These are phyloP conservation scores for Trichoderma sp. DNA, from an alignment of 2,329 filamentous ascomycete genomes.

Conservation along the genomic window DNA sequence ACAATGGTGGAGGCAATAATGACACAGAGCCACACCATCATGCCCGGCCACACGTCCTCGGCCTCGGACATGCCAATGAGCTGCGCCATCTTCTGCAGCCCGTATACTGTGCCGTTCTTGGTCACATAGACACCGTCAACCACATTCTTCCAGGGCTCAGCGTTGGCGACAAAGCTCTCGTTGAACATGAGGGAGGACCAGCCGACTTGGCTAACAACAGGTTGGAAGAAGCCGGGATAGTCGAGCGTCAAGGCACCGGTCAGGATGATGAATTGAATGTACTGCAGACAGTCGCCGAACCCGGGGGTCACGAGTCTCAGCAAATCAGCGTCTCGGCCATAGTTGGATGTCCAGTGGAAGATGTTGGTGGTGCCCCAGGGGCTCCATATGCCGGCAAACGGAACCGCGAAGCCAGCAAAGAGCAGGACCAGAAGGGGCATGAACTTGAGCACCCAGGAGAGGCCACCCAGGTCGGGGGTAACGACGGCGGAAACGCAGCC, in stretches of 20 bases:
- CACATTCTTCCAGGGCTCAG: conserved; percentile 62
- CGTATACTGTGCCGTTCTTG: conserved; percentile 77
- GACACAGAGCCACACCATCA: conserved; percentile 85
- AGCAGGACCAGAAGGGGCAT: conserved; percentile 75
- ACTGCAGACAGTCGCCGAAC: conserved; percentile 94
- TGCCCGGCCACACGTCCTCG: conserved; percentile 86
- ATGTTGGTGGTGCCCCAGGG: conserved; percentile 90
- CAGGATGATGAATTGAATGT: conserved; percentile 87
- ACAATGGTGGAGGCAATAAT: conserved; percentile 67
- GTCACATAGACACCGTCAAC: conserved; percentile 84
- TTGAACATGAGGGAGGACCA: conserved; percentile 96
- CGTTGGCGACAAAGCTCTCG: conserved; percentile 74
- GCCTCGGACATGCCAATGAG: conserved; percentile 74
- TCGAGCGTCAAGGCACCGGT: conserved; percentile 82
- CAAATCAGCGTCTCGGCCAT: conserved; percentile 88
- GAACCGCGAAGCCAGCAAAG: conserved; percentile 75
- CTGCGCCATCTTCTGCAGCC: conserved; percentile 74
- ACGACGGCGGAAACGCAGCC: conserved; percentile 79
- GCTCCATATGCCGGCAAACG: conserved; percentile 81
- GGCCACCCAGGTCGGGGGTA: conserved; percentile 74
- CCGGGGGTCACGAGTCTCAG: conserved; percentile 90
- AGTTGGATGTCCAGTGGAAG: conserved; percentile 97
- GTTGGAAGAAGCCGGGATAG: conserved; percentile 94
- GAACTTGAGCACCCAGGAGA: conserved; percentile 69
- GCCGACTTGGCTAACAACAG: conserved; percentile 77